A percentile compares a stretch with the other conserved stretches of the same genome.
Evolutionary conservation across 768 basidiomycete species (phyloP).

Genomic region (Pleurotus citrinopileatus): DNA sequence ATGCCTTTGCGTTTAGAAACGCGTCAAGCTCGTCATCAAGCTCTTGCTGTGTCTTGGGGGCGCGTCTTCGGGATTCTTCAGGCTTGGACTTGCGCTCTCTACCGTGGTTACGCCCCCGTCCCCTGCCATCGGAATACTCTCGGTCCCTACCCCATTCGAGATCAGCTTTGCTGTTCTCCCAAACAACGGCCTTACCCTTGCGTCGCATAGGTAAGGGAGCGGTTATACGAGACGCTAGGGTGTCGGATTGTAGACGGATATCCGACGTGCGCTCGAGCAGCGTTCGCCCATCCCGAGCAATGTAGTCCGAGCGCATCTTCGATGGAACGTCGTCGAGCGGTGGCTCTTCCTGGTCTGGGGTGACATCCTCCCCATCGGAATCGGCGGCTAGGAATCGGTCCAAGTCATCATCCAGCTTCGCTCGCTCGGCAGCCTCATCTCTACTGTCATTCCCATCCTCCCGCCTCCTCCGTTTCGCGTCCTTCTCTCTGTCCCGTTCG

Average conservation of each 20-base stretch:
- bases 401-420: conserved; percentile 61
- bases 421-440: conserved; percentile 31
- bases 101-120: conserved; percentile 19
- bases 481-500: conserved; percentile 30
- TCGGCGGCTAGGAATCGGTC: conserved; percentile 63
- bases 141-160: conserved; percentile 15
- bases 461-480: conserved; percentile 20
- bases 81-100: conserved; percentile 23
- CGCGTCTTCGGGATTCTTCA: conserved; percentile 33
- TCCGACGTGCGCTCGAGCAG: conserved; percentile 55
- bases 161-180: conserved; percentile 16
- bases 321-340: conserved; percentile 29
- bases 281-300: conserved; percentile 46
- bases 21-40: conserved; percentile 83
- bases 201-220: conserved; percentile 34
- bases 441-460: conserved; percentile 31
- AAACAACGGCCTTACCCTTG: conserved; percentile 16
- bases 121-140: conserved; percentile 17
- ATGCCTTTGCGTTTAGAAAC: conserved; percentile 57
- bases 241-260: conserved; percentile 34
- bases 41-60: conserved; percentile 67
- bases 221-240: conserved; percentile 43
- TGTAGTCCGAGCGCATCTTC: conserved; percentile 68
- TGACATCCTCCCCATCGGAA: conserved; percentile 23
- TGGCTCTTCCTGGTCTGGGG: conserved; percentile 15